phyloP scores from a whole-genome alignment of 495 filamentous ascomycete genomes.

The Paragyromitra xinjiangensis region DNA sequence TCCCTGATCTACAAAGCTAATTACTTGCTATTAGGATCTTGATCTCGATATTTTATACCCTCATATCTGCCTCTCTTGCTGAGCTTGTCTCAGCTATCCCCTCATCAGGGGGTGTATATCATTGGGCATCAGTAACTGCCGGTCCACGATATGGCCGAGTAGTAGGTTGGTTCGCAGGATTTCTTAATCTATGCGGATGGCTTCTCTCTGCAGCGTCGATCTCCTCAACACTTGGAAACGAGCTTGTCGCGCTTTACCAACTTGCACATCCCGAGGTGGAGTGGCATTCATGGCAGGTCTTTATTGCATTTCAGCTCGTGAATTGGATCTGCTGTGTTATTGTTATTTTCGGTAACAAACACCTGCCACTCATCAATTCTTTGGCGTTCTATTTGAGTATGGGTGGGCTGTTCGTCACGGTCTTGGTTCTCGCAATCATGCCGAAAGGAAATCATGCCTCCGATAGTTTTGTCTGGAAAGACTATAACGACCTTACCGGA shows the following conservation, averaged over 20 bases:
- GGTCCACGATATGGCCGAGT: constrained; percentile 73
- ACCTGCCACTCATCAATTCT: constrained; percentile 72
- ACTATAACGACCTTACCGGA: constrained; percentile 73
- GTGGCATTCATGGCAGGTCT: constrained; percentile 76
- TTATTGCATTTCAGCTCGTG: constrained; percentile 72
- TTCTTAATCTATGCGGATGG: constrained; percentile 85
- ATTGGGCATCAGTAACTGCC: constrained; percentile 81
- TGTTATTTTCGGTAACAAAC: constrained; percentile 74
- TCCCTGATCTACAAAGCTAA: background rate
- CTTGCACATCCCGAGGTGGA: constrained; percentile 72
- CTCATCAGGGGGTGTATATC: constrained; percentile 82
- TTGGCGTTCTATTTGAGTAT: constrained; percentile 75
- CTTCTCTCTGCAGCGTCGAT: constrained; percentile 71
- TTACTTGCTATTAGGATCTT: constrained; percentile 52
- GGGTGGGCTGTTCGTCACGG: constrained; percentile 72
- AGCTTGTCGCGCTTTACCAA: constrained; percentile 75
- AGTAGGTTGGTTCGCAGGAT: constrained; percentile 80
- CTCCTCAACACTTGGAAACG: constrained; percentile 72
- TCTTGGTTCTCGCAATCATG: constrained; percentile 80
- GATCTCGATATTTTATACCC: constrained; percentile 64
- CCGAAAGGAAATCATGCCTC: constrained; percentile 68
- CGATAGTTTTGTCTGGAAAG: constrained; percentile 69
- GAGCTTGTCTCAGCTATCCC: constrained; percentile 82
- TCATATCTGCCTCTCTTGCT: constrained; percentile 69
- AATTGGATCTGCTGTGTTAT: constrained; percentile 72